Base-by-base conservation (phyloP, 345 rosid genomes). In the Erysimum cheiranthoides region DNA sequence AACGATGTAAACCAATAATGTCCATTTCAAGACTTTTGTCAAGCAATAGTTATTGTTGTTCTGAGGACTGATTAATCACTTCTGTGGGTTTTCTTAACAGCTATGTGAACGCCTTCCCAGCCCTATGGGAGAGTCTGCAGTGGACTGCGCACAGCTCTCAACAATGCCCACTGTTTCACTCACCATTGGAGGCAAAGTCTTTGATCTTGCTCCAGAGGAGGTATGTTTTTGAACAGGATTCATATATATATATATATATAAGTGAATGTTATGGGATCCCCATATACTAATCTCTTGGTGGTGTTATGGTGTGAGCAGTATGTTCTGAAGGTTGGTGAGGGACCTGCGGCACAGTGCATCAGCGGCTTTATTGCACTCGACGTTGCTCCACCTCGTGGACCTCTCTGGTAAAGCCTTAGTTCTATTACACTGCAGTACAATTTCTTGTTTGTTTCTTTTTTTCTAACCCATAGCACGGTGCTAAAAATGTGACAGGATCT, bases 371-470 rank as follows among this genome's bases (percentile, higher is more conserved):
- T 86, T 30, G 93, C 89, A 25, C 30, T 95, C 14, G 99, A 92
- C 52, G 78, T 90, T 45, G 87, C 94, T 53, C 97, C 97, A 35
- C 97, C 99, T 30, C 93, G 86, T 25, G 99, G 99, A 49, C 97
- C 97, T 28, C 96, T 95, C 86, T 90, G 97, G 98, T 93, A 89
- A 61, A 38, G 59, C 8, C 10, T 31, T 40, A 3, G 4, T 25
- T 77, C 16, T 17, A 17, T 49, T 49, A 12, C 10, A 7, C 30
- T 36, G 30, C 43, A 32, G 12, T 21, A 46, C 10, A 56, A 4
- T 43, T 43, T 43, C 32, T 3, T 64, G 7, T n/a, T 31, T 50
- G 8, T 64, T 3, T 49, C 30, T 5, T 53, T 32, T 12, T 57
- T 10, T 21, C 60, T 78, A 51, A 67, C 14, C 40, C 0, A 1